Evolutionary conservation across 768 basidiomycete genomes (phyloP), one percentile per base, ranked within the genome.

Genomic region (Rhodotorula paludigena): DNA sequence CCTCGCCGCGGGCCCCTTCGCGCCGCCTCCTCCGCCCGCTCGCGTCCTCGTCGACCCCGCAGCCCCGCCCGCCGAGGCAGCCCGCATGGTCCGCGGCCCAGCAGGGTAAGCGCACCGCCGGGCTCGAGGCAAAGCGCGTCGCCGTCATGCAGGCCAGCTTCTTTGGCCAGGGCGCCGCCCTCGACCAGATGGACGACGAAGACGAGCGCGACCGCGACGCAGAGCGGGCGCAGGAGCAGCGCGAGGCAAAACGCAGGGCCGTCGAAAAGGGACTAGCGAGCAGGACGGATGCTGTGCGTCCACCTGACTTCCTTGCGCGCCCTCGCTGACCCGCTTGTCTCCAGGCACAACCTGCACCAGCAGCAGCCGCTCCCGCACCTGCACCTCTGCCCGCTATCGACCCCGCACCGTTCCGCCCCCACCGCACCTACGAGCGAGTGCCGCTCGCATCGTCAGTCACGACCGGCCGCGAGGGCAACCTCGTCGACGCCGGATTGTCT

Each of bases 141-240:
- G 89, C 91, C 74, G 89, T 93, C 60, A 94, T 94, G 92, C 92
- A 94, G 75, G 86, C 89, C 0, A 87, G 89, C 41, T 79, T 94
- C 59, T 94, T 94, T 36, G 66, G 60, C 21, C 72, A 73, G 36
- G 21, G 23, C 44, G 21, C n/a, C n/a, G n/a, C 36, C 57, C 18
- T 3, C 12, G 35, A 36, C 33, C n/a, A n/a, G n/a, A n/a, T n/a
- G n/a, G 48, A 60, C 45, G 32, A 28, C 35, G 42, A 57, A 28
- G 60, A 48, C 36, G 59, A 60, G 41, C 25, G 35, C 52, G 11
- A 32, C 21, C 5, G 42, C 36, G 25, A 25, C 14, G 21, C 48
- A 12, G 62, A 62, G 18, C 21, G 15, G 41, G n/a, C 44, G 44
- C 42, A 49, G 30, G 32, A 49, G 35, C 57, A 36, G n/a, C 57